Evolutionary conservation across 192 early-diverging fungal genomes (phyloP).

Genomic region (Coemansia sp.): DNA sequence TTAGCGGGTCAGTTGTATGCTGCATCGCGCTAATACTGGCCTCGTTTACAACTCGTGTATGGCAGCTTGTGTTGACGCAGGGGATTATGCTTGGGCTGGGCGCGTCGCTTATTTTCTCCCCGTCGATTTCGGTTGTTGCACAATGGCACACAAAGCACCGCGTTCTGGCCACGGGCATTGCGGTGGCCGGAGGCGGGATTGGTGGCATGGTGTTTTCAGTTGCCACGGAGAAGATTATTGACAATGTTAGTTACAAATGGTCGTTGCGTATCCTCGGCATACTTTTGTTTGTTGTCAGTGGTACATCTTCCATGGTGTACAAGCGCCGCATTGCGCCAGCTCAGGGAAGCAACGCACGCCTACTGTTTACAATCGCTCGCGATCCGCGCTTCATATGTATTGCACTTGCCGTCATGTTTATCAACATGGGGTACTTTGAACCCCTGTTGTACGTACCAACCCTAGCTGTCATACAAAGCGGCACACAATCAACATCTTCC

Average conservation of each 20-base stretch:
- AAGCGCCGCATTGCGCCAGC: slow-evolving; percentile 12
- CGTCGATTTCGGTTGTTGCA: slow-evolving; percentile 60
- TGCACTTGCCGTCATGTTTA: slow-evolving; percentile 7
- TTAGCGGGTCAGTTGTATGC: slow-evolving; percentile 8
- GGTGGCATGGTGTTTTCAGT: slow-evolving; percentile 65
- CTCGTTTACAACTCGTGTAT: slow-evolving; percentile 33
- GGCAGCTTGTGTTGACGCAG: slow-evolving; percentile 70
- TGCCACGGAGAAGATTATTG: slow-evolving; percentile 55
- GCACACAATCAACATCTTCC: not conserved
- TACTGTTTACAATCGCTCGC: not conserved
- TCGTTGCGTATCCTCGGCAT: slow-evolving; percentile 18
- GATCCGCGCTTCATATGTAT: slow-evolving; percentile 17
- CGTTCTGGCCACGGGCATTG: slow-evolving; percentile 67
- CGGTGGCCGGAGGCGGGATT: slow-evolving; percentile 67
- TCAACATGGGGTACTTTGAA: slow-evolving; percentile 28
- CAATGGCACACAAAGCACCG: slow-evolving; percentile 69
- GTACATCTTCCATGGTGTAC: slow-evolving; percentile 8
- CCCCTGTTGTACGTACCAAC: slow-evolving; percentile 20
- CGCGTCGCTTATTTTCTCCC: slow-evolving; percentile 63
- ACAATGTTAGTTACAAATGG: slow-evolving; percentile 18
- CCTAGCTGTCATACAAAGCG: slow-evolving; percentile 1
- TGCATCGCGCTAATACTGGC: slow-evolving; percentile 12
- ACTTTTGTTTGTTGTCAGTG: slow-evolving; percentile 2
- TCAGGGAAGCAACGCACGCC: slow-evolving; percentile 1
- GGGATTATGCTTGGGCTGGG: slow-evolving; percentile 72